Evolutionary conservation across 805 yeast species (phyloP), one percentile per base, ranked within the genome.

Genomic region (Cyberlindnera suaveolens): DNA sequence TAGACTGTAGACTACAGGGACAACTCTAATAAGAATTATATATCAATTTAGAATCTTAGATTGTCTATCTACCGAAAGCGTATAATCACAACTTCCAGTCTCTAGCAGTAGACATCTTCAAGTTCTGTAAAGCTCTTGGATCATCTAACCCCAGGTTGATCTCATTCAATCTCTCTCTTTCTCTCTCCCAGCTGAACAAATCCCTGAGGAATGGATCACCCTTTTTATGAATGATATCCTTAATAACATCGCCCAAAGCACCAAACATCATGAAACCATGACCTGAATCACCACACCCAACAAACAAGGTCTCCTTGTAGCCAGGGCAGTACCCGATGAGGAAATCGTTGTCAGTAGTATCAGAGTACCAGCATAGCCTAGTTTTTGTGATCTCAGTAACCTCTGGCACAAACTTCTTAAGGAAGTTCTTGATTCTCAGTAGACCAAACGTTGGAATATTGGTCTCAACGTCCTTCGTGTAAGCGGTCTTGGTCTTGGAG

Each of bases 241-340:
- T 51, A 17, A 56, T 51, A 30, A 50, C 49, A 10, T 48, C 49
- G 18, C 72, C 71, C 15, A 66, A 48, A 23, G 57, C 56, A 3
- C 68, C 69, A 27, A 65, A 50, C 53, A 66, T 60, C 57, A 63
- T 65, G 43, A 64, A 67, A 5, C 61, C 66, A 50, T 67, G 71
- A 0, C 70, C 70, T 15, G 67, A 61, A 44, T 66, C 71, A 34
- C 72, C 72, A 27, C 65, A 58, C 19, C 64, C 64, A 3, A 64
- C 64, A 36, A 56, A 58, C 8, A 65, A 50, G 15, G 62, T 59
- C 9, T 58, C 54, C 9, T 43, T 46, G 31, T 51, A 55, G 20
- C 57, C 40, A 1, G 71, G 72, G 35, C 58, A 57, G 39, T 54
- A 58, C 26, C 64, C 65, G 33, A 67, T 61, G 18, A 67, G 43